Conservation (phyloP, 2,329 filamentous ascomycete genomes). For the Pseudofabraea citricarpa region DNA sequence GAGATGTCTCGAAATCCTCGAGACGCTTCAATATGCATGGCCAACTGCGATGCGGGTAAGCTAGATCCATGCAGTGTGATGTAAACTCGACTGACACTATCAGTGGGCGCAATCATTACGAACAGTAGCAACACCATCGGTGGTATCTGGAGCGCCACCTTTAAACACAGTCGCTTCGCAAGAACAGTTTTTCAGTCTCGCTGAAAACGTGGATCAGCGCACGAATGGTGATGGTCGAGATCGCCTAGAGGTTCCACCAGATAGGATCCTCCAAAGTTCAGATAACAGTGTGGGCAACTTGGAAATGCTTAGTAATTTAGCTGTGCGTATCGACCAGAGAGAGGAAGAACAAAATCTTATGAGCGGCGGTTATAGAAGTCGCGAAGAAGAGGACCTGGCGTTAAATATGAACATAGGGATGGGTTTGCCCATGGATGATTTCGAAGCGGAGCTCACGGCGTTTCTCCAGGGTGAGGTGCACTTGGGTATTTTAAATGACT, state of each 20-base stretch:
- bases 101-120: background rate
- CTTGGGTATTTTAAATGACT: conserved; percentile 2
- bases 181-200: conserved; percentile 2
- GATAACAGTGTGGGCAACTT: background rate
- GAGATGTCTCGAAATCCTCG: conserved; percentile 20
- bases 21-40: conserved; percentile 22
- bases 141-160: background rate
- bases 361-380: background rate
- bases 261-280: background rate
- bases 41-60: conserved; percentile 8
- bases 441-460: conserved; percentile 4
- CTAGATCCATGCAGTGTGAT: background rate
- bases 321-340: background rate
- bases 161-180: conserved; percentile 1
- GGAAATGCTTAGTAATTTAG: conserved; percentile 1
- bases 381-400: background rate
- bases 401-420: background rate
- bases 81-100: background rate
- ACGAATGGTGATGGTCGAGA: no score
- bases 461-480: conserved; percentile 6
- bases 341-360: background rate
- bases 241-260: no score
- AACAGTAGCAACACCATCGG: background rate
- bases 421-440: conserved; percentile 2
- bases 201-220: no score